Base-by-base conservation (phyloP, 2,329 filamentous ascomycete species). In the Venturia aucupariae region DNA sequence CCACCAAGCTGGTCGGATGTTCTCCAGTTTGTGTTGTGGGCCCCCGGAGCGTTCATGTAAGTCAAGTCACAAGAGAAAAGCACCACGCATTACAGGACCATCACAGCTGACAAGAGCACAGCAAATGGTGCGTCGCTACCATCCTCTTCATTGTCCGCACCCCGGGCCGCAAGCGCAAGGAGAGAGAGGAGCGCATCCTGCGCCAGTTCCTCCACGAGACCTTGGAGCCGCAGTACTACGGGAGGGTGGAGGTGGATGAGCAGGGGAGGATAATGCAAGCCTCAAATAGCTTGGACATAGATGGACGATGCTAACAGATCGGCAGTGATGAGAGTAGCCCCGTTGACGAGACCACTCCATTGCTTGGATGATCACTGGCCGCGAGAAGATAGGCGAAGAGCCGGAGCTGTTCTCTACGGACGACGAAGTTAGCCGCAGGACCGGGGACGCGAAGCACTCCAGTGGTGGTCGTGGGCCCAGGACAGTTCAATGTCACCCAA, bases 351-450 rank as follows among this genome's bases (percentile, higher is more conserved):
- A 51, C 22, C 22, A 51, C 46, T 13, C 22, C 46, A 13, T 27
- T 51, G 46, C 11, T 51, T 22, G 4, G 22, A 17, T 27, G 11
- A 51, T 22, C 63, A 74, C 76, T 66, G 72, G 70, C 63, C 73
- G 75, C 35, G 74, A 76, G 67, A 68, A 74, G 32, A 76, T 76
- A 61, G 75, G 76, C 27, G 75, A 77, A 67, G 75, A 77, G 68
- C 74, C 76, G 51, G 75, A 74, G n/a, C 64, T 76, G 24, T 77
- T 76, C 65, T 75, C 72, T 64, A 76, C 76, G 75, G 74, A 77
- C 65, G 75, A 76, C 41, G 68, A 68, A 32, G 27, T 57, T 19
- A 30, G n/a, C 51, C 27, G 51, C 13, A 57, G 7, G 27, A 35
- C 32, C 27, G 59, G 59, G 48, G 70, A 67, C 39, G 73, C 72